These are phyloP conservation scores for Hygrophoropsis aurantiaca DNA, from an alignment of 768 basidiomycete species.

Conservation along the genomic window DNA sequence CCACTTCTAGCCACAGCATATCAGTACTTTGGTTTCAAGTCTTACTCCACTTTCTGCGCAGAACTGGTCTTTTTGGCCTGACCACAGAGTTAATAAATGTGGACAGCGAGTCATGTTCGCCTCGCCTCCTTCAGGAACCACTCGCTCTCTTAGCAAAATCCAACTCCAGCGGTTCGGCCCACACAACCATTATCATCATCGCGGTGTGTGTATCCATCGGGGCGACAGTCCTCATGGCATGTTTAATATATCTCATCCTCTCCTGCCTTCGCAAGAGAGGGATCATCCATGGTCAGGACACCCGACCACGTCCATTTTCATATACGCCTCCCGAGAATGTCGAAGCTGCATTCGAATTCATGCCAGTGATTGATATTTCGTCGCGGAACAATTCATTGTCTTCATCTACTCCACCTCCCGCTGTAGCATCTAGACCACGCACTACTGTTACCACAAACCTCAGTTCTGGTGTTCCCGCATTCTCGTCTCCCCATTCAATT, in stretches of 20 bases:
- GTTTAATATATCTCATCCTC: slow-evolving; percentile 14
- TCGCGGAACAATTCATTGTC: slow-evolving; percentile 1
- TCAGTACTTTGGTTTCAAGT: neutral
- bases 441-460: too few relatives aligned
- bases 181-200: slow-evolving; percentile 8
- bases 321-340: slow-evolving; percentile 8
- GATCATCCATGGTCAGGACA: slow-evolving; percentile 18
- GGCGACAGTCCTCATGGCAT: slow-evolving; percentile 14
- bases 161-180: neutral
- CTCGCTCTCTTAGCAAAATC: neutral
- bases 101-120: slow-evolving; percentile 3
- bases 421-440: too few relatives aligned
- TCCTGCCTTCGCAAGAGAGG: slow-evolving; percentile 15
- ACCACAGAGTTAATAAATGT: slow-evolving; percentile 2
- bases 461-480: neutral
- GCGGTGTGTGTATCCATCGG: slow-evolving; percentile 22
- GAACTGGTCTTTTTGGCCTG: slow-evolving; percentile 37
- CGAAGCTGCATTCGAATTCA: neutral
- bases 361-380: slow-evolving; percentile 4
- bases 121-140: neutral
- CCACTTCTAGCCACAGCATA: neutral
- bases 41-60: slow-evolving; percentile 15
- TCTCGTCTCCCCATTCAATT: slow-evolving; percentile 1
- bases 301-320: slow-evolving; percentile 24
- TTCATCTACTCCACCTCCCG: too few relatives aligned